These are phyloP conservation scores for Avena eriantha DNA, from an alignment of 176 grass and related monocot species.

Conservation along the genomic window DNA sequence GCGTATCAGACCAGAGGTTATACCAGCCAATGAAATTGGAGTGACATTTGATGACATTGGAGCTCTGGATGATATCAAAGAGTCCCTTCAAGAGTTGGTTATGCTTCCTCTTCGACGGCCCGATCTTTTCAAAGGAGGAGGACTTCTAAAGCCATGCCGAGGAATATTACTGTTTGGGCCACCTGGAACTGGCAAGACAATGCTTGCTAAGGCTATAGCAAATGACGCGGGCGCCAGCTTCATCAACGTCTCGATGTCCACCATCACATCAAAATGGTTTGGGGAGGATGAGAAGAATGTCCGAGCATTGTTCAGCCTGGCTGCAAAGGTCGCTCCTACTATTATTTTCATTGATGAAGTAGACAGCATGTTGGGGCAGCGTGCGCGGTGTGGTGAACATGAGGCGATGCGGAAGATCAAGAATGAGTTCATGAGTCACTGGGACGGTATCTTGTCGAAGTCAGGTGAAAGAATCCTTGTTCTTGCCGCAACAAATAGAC, in stretches of 20 bases:
- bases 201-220: slow-evolving; percentile 99
- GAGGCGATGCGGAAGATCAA: slow-evolving; percentile 99
- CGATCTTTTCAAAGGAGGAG: slow-evolving; percentile 92
- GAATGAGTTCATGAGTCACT: slow-evolving; percentile 98
- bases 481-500: slow-evolving; percentile 96
- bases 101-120: slow-evolving; percentile 95
- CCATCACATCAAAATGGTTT: slow-evolving; percentile 99
- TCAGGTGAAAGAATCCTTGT: slow-evolving; percentile 85
- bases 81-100: slow-evolving; percentile 95
- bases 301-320: slow-evolving; percentile 89
- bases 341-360: slow-evolving; percentile 99
- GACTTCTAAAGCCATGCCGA: slow-evolving; percentile 89
- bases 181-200: slow-evolving; percentile 96
- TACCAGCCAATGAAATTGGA: slow-evolving; percentile 86
- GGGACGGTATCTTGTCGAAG: slow-evolving; percentile 93
- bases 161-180: slow-evolving; percentile 94
- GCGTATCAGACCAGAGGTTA: slow-evolving; percentile 89
- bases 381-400: slow-evolving; percentile 81
- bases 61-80: slow-evolving; percentile 91
- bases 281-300: slow-evolving; percentile 98
- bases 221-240: slow-evolving; percentile 96
- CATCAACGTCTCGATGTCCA: slow-evolving; percentile 96
- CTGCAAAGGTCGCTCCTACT: slow-evolving; percentile 87
- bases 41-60: slow-evolving; percentile 98
- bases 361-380: slow-evolving; percentile 92